Conservation (phyloP, 2,329 filamentous ascomycete species). For the Colletotrichum abscissum region DNA sequence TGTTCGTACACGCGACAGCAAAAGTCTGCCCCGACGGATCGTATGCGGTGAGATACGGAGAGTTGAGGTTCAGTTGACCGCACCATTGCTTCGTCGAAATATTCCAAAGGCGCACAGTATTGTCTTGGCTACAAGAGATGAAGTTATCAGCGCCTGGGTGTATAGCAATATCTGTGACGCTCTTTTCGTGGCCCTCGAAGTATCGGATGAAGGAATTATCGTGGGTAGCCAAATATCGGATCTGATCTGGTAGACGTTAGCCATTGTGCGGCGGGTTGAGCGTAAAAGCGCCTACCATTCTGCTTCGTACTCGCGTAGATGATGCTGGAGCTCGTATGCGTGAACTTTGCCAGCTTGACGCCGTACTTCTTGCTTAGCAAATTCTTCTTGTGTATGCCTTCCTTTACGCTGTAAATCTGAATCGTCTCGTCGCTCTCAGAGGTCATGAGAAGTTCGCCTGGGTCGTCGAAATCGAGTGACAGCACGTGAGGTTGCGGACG, state of each 20-base stretch:
- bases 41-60: slow-evolving; percentile 86
- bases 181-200: slow-evolving; percentile 88
- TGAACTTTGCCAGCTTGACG: slow-evolving; percentile 92
- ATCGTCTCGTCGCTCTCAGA: slow-evolving; percentile 95
- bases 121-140: slow-evolving; percentile 89
- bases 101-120: slow-evolving; percentile 93
- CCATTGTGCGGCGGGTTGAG: background rate
- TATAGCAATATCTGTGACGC: slow-evolving; percentile 85
- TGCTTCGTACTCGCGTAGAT: slow-evolving; percentile 97
- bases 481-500: slow-evolving; percentile 74
- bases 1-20: slow-evolving; percentile 84
- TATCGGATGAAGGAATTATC: slow-evolving; percentile 98
- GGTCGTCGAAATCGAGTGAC: slow-evolving; percentile 96
- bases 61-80: slow-evolving; percentile 83
- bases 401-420: slow-evolving; percentile 93
- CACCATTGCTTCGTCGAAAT: slow-evolving; percentile 82
- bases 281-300: slow-evolving; percentile 66
- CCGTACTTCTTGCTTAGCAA: slow-evolving; percentile 97
- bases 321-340: slow-evolving; percentile 89
- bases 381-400: slow-evolving; percentile 89
- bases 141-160: slow-evolving; percentile 92
- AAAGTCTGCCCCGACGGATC: slow-evolving; percentile 94
- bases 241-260: slow-evolving; percentile 48
- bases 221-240: slow-evolving; percentile 88
- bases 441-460: slow-evolving; percentile 90